These are phyloP conservation scores for Cornus florida DNA, from an alignment of 148 eudicot genomes.

Conservation along the genomic window DNA sequence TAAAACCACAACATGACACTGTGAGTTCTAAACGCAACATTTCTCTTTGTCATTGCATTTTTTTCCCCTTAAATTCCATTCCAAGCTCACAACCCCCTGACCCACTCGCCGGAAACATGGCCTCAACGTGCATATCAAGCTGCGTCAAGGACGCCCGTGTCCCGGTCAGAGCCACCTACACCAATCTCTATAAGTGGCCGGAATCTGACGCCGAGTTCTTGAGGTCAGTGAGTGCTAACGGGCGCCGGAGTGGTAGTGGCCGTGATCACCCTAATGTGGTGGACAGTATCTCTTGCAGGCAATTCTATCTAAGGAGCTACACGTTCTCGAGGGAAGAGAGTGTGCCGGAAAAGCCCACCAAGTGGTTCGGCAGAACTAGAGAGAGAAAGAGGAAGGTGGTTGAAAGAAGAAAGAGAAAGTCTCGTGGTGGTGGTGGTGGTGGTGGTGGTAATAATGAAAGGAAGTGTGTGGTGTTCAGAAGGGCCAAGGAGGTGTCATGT, in stretches of 20 bases:
- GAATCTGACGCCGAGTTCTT: slow-evolving; percentile 66
- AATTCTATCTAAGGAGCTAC: slow-evolving; percentile 71
- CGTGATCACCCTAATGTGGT: slow-evolving; percentile 44
- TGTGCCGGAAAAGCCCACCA: slow-evolving; percentile 61
- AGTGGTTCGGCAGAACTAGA: slow-evolving; percentile 56
- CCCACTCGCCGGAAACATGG: slow-evolving; percentile 28
- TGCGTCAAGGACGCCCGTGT: slow-evolving; percentile 48
- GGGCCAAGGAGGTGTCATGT: slow-evolving; percentile 28
- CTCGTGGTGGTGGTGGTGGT: not conserved
- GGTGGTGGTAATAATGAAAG: not conserved
- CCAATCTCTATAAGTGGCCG: slow-evolving; percentile 86
- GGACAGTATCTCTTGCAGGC: slow-evolving; percentile 83
- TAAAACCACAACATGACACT: not conserved
- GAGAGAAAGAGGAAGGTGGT: slow-evolving; percentile 40
- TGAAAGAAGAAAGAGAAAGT: not conserved
- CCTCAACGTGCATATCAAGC: slow-evolving; percentile 54
- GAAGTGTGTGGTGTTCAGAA: slow-evolving; percentile 17
- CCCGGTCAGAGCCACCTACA: slow-evolving; percentile 66
- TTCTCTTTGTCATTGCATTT: slow-evolving; percentile 12
- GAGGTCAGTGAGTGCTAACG: slow-evolving; percentile 36
- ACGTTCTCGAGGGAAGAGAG: slow-evolving; percentile 74
- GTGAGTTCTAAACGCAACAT: not conserved
- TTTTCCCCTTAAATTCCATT: not conserved
- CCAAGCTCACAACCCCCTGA: not conserved
- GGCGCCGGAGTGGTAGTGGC: not conserved